A percentile compares a stretch with the other conserved stretches of the same genome.
These are phyloP conservation scores for Mucor velutinosus DNA, from an alignment of 371 early-diverging fungal species.

Conservation along the genomic window DNA sequence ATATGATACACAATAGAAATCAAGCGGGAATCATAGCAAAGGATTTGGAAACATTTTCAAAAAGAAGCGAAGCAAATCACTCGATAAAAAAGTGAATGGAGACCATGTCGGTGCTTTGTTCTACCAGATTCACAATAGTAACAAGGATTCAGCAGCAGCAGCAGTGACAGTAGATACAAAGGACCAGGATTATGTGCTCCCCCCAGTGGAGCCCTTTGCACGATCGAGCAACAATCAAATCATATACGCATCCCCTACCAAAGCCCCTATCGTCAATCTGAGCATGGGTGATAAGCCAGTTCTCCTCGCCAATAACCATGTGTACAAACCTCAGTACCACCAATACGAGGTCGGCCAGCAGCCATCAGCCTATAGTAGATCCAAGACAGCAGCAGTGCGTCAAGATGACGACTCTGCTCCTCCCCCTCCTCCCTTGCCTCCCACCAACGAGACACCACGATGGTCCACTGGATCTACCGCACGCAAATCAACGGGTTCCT, in stretches of 20 bases:
- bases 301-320: background rate
- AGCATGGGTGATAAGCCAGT: background rate
- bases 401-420: background rate
- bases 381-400: background rate
- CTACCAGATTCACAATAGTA: background rate
- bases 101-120: background rate
- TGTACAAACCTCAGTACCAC: slow-evolving; percentile 4
- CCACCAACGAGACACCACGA: slow-evolving; percentile 6
- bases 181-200: background rate
- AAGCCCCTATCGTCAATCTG: background rate
- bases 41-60: slow-evolving; percentile 20
- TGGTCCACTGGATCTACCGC: slow-evolving; percentile 34
- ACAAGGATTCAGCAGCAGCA: background rate
- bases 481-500: slow-evolving; percentile 38
- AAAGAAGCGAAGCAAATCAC: slow-evolving; percentile 13
- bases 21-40: background rate
- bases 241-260: background rate
- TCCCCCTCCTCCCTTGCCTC: background rate
- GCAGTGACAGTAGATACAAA: background rate
- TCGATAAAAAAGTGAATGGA: slow-evolving; percentile 9
- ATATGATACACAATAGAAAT: background rate
- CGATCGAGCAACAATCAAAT: background rate
- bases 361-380: background rate
- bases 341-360: slow-evolving; percentile 2
- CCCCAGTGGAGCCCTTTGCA: background rate